Base-by-base conservation (phyloP, 768 basidiomycete genomes). In the Hygrocybe coccinea region DNA sequence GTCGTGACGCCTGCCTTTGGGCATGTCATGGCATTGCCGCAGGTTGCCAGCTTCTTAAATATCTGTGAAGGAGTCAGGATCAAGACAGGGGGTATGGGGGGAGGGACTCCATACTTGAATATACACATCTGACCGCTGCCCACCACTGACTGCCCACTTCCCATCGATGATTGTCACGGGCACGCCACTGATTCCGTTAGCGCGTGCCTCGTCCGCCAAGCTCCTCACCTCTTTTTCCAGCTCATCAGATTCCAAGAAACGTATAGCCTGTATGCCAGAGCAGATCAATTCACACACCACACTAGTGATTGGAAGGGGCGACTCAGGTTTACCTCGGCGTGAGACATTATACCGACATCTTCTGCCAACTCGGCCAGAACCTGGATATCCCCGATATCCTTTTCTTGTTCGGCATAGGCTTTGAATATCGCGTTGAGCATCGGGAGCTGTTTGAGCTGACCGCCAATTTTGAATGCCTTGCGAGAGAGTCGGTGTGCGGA, bases 91-190 rank as follows among this genome's bases (percentile, higher is more conserved):
- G 56, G 56, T 12, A 9, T 46, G 14, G 46, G 38, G 54, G 58
- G 15, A 17, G 24, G 52, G 53, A 45, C 4, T 15, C 62, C 76
- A 62, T 56, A 85, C 87, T 76, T 85, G 82, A 33, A 84, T 71
- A 63, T 82, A 90, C 2, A 84, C 82, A 39, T 88, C 87, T 43
- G 83, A 76, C 3, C 81, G 80, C 68, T 90, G 89, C 9, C 84
- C 84, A 8, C 89, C 89, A 49, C 79, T 83, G 24, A 90, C 78
- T 5, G 84, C 87, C 84, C 86, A 91, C 64, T 84, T 85, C 11
- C 82, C 79, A 65, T 90, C 83, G 60, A 91, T 85, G 62, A 91
- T 81, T 24, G 83, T 85, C 74, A 89, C 82, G 7, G 90, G 90
- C 2, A 92, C 87, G 37, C 89, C 89, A 5, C 80, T 83, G 50